Conservation (phyloP, 345 rosid genomes). For the Laguncularia racemosa region DNA sequence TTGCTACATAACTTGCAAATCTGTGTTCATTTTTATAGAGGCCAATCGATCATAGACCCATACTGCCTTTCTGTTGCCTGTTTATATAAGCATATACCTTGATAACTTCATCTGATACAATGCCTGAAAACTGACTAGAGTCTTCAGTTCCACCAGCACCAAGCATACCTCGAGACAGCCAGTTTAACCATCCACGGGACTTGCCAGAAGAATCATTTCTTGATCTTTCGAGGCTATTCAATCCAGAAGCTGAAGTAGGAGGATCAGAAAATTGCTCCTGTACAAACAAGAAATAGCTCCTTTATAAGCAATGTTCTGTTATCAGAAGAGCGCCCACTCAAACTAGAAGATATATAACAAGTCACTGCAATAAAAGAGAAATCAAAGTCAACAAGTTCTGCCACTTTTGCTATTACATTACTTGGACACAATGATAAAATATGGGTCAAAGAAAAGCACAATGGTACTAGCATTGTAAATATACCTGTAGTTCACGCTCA, state of each 20-base stretch:
- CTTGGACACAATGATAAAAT: not conserved
- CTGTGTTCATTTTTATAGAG: not conserved
- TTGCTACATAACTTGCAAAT: too few species aligned
- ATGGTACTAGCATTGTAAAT: not conserved
- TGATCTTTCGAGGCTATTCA: conserved; percentile 40
- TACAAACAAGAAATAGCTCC: conserved; percentile 5
- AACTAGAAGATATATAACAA: not conserved
- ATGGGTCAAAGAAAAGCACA: not conserved
- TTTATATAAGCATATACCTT: conserved; percentile 41
- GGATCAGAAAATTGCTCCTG: conserved; percentile 51
- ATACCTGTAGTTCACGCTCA: conserved; percentile 80
- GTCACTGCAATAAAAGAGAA: not conserved
- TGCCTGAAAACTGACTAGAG: conserved; percentile 87
- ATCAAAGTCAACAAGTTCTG: not conserved
- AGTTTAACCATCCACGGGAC: conserved; percentile 91
- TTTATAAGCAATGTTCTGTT: not conserved
- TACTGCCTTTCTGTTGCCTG: conserved; percentile 8
- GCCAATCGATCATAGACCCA: not conserved
- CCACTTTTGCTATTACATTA: not conserved
- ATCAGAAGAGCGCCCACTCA: not conserved
- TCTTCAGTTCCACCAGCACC: conserved; percentile 98
- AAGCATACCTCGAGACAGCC: conserved; percentile 97
- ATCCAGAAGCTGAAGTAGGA: conserved; percentile 22
- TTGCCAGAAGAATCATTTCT: conserved; percentile 43
- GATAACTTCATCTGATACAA: conserved; percentile 87